Percentiles rank a stretch among this genome's conserved stretches.
Conservation (phyloP, 805 yeast genomes). For the Saturnispora saitoi region DNA sequence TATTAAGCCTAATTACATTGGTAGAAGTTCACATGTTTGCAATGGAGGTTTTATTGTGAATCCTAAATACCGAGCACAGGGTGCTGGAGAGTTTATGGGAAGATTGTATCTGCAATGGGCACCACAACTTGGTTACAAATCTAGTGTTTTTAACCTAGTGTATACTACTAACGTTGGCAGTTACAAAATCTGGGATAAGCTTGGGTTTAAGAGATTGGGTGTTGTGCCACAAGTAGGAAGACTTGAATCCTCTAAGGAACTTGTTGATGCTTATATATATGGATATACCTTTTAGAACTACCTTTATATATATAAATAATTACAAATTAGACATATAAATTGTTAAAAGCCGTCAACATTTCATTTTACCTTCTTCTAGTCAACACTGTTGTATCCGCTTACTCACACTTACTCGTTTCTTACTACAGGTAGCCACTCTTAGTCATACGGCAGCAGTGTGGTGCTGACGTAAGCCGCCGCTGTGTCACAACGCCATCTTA, state of each 20-base stretch:
- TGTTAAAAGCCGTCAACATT: too few species aligned
- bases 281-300: conserved; percentile 48
- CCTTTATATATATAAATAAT: too few species aligned
- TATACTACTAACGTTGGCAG: conserved; percentile 76
- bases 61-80: conserved; percentile 45
- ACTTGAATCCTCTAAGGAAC: conserved; percentile 52
- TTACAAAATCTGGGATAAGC: conserved; percentile 66
- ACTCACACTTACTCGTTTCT: too few species aligned
- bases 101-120: conserved; percentile 60
- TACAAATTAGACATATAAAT: too few species aligned
- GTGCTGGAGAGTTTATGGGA: conserved; percentile 64
- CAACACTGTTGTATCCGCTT: too few species aligned
- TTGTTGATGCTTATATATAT: conserved; percentile 67
- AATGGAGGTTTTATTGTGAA: conserved; percentile 82
- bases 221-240: conserved; percentile 63
- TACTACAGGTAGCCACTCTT: too few species aligned
- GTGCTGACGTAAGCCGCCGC: conserved; percentile 1
- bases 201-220: conserved; percentile 80
- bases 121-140: conserved; percentile 67
- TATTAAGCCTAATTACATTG: conserved; percentile 79
- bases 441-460: not conserved
- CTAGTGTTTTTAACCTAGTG: conserved; percentile 82
- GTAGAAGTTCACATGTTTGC: conserved; percentile 79
- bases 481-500: not conserved
- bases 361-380: too few species aligned